phyloP scores from a whole-genome alignment of 2,329 filamentous ascomycete species.

The Pleoardoris graminearum region DNA sequence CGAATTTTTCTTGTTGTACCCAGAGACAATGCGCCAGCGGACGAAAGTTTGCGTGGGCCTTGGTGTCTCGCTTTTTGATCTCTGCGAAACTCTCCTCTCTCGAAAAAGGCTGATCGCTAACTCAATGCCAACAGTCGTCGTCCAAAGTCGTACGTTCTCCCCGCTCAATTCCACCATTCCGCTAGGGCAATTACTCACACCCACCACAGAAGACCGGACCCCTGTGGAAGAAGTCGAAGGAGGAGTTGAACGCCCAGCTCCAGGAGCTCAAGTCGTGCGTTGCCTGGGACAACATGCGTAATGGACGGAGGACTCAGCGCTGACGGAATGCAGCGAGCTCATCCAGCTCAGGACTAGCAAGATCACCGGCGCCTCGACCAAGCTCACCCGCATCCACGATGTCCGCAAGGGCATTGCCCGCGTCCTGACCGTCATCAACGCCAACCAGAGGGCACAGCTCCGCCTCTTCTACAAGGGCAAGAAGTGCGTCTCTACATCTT shows the following conservation, averaged over 20 bases:
- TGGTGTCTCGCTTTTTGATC: conserved; percentile 19
- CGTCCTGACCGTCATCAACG: conserved; percentile 99
- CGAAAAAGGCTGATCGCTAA: conserved; percentile 29
- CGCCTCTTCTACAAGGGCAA: conserved; percentile 98
- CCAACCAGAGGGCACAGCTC: conserved; percentile 97
- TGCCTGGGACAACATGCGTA: conserved; percentile 7
- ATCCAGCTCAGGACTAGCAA: conserved; percentile 97
- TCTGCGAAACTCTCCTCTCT: conserved; percentile 22
- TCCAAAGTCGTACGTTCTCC: conserved; percentile 63
- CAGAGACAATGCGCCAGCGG: conserved; percentile 16
- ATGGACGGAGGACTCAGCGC: conserved; percentile 21
- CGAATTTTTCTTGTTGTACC: conserved; percentile 19
- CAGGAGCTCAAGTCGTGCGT: conserved; percentile 45
- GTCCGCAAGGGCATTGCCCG: conserved; percentile 99
- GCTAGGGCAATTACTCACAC: conserved; percentile 44
- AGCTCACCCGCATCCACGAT: conserved; percentile 83
- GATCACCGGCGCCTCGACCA: conserved; percentile 88
- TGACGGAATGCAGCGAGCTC: conserved; percentile 65
- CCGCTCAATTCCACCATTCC: conserved; percentile 19
- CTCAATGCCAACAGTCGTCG: conserved; percentile 58
- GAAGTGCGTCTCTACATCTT: conserved; percentile 62
- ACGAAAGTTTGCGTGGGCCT: background rate
- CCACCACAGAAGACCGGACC: conserved; percentile 73
- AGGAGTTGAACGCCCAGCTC: conserved; percentile 81
- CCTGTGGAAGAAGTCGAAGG: conserved; percentile 99